These are phyloP conservation scores for Nannochloropsis salina DNA, from an alignment of 108 stramenopile species.

Conservation along the genomic window DNA sequence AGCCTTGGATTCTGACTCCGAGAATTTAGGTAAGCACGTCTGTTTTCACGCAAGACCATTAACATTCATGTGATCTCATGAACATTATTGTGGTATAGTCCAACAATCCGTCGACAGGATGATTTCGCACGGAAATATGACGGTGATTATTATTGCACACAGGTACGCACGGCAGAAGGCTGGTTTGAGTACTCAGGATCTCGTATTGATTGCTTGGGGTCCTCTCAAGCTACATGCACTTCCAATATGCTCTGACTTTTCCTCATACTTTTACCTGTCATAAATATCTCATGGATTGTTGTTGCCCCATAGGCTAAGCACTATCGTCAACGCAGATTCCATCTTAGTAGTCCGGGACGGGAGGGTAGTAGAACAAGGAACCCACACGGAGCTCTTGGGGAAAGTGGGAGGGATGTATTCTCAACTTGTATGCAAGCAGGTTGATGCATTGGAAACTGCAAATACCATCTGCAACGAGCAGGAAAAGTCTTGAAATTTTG, in stretches of 20 bases:
- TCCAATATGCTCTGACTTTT: too few relatives aligned
- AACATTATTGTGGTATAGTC: constrained; percentile 54
- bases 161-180: background rate
- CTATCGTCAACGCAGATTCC: background rate
- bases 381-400: background rate
- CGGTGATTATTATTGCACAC: constrained; percentile 84
- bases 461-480: background rate
- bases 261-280: too few relatives aligned
- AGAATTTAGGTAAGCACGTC: constrained; percentile 47
- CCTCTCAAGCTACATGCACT: too few relatives aligned
- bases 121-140: constrained; percentile 63
- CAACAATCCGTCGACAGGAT: constrained; percentile 79
- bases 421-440: background rate
- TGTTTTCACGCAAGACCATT: background rate
- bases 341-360: background rate
- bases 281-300: background rate
- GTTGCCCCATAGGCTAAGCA: background rate
- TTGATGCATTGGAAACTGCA: background rate
- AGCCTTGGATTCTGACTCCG: constrained; percentile 69
- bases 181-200: too few relatives aligned
- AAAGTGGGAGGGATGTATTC: background rate
- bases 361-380: background rate
- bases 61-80: background rate
- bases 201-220: too few relatives aligned
- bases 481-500: background rate